phyloP scores from a whole-genome alignment of 2,329 filamentous ascomycete genomes.

The Elsinoe necatrix region DNA sequence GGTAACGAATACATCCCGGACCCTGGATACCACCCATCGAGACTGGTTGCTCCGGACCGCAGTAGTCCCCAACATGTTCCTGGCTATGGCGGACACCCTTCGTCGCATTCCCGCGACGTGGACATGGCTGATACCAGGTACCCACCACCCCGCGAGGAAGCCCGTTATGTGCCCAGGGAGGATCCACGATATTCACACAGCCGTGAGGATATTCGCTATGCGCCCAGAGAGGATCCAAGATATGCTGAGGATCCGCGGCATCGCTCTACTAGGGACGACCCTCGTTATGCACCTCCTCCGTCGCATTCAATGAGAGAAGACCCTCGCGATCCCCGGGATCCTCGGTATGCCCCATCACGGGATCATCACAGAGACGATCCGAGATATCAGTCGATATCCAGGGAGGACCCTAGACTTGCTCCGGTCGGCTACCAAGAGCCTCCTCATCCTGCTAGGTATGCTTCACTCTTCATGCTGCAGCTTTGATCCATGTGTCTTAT shows the following conservation, averaged over 20 bases:
- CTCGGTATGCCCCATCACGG: slow-evolving; percentile 1
- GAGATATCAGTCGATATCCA: slow-evolving; percentile 3
- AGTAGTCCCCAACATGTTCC: slow-evolving; percentile 1
- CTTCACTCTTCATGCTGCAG: not conserved
- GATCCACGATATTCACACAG: slow-evolving; percentile 12
- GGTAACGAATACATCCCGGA: slow-evolving; percentile 29
- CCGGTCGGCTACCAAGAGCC: slow-evolving; percentile 5
- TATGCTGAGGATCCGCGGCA: slow-evolving; percentile 12
- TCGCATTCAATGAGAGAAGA: not conserved
- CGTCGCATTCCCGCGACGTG: slow-evolving; percentile 6
- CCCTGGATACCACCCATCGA: slow-evolving; percentile 9
- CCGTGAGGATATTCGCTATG: slow-evolving; percentile 8
- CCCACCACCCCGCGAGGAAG: slow-evolving; percentile 9
- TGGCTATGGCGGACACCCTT: slow-evolving; percentile 9
- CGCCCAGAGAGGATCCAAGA: slow-evolving; percentile 9
- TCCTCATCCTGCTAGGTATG: slow-evolving; percentile 7
- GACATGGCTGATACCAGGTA: slow-evolving; percentile 16
- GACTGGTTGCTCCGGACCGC: slow-evolving; percentile 3
- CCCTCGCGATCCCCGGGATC: not conserved
- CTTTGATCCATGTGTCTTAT: not conserved
- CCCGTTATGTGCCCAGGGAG: not conserved
- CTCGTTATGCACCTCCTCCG: slow-evolving; percentile 1
- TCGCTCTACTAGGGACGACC: slow-evolving; percentile 4
- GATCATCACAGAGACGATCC: slow-evolving; percentile 10
- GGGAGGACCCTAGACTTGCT: slow-evolving; percentile 6